A percentile compares a stretch with the other conserved stretches of the same genome.
These are phyloP conservation scores for Fusarium lyarnte DNA, from an alignment of 2,329 filamentous ascomycete genomes.

Conservation along the genomic window DNA sequence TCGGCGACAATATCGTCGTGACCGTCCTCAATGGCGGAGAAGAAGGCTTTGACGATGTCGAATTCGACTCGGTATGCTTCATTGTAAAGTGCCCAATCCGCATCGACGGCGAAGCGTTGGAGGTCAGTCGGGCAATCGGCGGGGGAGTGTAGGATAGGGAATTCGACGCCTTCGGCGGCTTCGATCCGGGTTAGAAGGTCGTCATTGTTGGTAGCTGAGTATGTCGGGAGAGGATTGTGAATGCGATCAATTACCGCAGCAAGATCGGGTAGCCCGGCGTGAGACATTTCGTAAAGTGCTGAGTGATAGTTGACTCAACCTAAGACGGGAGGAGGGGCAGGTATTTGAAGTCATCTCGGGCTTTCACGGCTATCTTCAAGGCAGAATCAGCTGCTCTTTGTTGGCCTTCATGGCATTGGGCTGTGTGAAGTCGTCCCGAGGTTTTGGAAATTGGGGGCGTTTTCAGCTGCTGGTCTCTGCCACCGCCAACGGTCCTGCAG, in stretches of 20 bases:
- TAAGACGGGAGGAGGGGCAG: neutral
- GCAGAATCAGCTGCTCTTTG: neutral
- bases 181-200: conserved; percentile 36
- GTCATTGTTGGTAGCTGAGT: conserved; percentile 30
- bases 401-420: conserved; percentile 2
- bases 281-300: neutral
- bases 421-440: conserved; percentile 6
- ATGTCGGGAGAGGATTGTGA: conserved; percentile 20
- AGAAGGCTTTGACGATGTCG: conserved; percentile 47
- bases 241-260: neutral
- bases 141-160: conserved; percentile 35
- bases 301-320: neutral
- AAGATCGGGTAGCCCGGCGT: neutral
- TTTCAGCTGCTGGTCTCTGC: conserved; percentile 16
- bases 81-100: neutral
- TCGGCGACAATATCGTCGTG: conserved; percentile 43
- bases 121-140: neutral
- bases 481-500: conserved; percentile 4
- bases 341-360: conserved; percentile 22
- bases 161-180: conserved; percentile 16
- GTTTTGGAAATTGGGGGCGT: neutral
- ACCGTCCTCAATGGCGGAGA: conserved; percentile 39
- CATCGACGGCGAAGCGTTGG: neutral
- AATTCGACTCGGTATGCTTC: conserved; percentile 28
- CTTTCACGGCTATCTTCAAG: neutral